These are phyloP conservation scores for Chrysoporthe puriensis DNA, from an alignment of 2,329 filamentous ascomycete species.

Conservation along the genomic window DNA sequence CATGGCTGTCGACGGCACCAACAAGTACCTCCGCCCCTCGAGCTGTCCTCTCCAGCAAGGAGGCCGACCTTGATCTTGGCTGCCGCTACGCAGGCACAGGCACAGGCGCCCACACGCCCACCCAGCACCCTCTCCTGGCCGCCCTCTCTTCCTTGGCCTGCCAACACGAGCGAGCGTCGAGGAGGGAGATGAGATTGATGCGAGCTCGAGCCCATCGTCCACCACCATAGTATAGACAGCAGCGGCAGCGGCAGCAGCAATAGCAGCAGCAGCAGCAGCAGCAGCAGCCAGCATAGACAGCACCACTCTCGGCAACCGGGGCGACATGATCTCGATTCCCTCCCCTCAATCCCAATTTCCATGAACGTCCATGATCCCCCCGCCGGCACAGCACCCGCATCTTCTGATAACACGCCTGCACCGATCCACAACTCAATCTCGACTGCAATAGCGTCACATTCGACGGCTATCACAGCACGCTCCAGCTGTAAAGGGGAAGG, in stretches of 20 bases:
- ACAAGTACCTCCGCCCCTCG: too few species aligned
- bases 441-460: slow-evolving; percentile 28
- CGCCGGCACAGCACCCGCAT: slow-evolving; percentile 4
- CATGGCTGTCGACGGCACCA: too few species aligned
- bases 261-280: neutral
- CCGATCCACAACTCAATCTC: slow-evolving; percentile 24
- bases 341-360: neutral
- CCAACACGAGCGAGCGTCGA: neutral
- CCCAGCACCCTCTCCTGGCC: too few species aligned
- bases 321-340: neutral
- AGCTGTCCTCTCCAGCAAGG: too few species aligned
- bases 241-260: neutral
- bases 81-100: too few species aligned
- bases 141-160: neutral
- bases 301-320: neutral
- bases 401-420: slow-evolving; percentile 18
- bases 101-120: too few species aligned
- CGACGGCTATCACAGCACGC: slow-evolving; percentile 1
- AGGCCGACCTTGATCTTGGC: too few species aligned
- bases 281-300: neutral
- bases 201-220: neutral
- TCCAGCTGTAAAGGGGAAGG: too few species aligned
- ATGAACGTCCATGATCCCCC: neutral
- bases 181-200: neutral
- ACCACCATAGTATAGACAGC: neutral